A percentile compares a stretch with the other conserved stretches of the same genome.
These are phyloP conservation scores for Globisporangium spinosum DNA, from an alignment of 352 stramenopile genomes.

Conservation along the genomic window DNA sequence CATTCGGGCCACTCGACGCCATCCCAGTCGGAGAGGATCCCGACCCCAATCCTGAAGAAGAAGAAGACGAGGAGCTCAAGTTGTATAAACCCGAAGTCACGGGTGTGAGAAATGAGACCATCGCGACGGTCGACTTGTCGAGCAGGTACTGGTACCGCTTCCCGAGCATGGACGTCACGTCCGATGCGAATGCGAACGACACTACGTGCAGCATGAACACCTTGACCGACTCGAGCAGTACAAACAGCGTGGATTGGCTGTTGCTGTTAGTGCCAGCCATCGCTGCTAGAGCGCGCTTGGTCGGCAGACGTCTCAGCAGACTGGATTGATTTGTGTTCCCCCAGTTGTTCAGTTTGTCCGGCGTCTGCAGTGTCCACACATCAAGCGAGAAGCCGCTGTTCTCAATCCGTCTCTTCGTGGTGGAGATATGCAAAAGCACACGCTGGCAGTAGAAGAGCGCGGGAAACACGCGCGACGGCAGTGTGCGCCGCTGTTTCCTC, in stretches of 20 bases:
- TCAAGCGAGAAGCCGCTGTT: constrained; percentile 25
- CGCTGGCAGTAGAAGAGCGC: constrained; percentile 36
- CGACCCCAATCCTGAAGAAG: background rate
- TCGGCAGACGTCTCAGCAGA: background rate
- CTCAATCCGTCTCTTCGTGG: constrained; percentile 33
- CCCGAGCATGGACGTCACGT: constrained; percentile 19
- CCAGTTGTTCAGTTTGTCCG: constrained; percentile 18
- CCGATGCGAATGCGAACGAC: constrained; percentile 18
- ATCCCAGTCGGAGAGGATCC: background rate
- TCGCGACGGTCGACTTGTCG: constrained; percentile 18
- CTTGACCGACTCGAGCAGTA: constrained; percentile 43
- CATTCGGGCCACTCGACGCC: constrained; percentile 19
- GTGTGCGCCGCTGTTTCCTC: background rate
- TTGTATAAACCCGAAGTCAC: constrained; percentile 28
- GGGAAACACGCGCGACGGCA: constrained; percentile 24
- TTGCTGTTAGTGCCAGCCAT: background rate
- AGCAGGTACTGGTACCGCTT: constrained; percentile 21
- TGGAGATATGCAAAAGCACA: constrained; percentile 32
- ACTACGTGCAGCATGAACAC: constrained; percentile 32
- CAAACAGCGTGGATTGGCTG: constrained; percentile 17
- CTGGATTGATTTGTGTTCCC: background rate
- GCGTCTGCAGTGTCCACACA: constrained; percentile 20
- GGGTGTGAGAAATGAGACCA: constrained; percentile 29
- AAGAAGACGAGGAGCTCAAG: background rate
- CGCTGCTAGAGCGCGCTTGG: constrained; percentile 1